Percentiles rank a stretch among this genome's conserved stretches.
phyloP scores from a whole-genome alignment of 495 filamentous ascomycete species.

The Terfezia boudieri region DNA sequence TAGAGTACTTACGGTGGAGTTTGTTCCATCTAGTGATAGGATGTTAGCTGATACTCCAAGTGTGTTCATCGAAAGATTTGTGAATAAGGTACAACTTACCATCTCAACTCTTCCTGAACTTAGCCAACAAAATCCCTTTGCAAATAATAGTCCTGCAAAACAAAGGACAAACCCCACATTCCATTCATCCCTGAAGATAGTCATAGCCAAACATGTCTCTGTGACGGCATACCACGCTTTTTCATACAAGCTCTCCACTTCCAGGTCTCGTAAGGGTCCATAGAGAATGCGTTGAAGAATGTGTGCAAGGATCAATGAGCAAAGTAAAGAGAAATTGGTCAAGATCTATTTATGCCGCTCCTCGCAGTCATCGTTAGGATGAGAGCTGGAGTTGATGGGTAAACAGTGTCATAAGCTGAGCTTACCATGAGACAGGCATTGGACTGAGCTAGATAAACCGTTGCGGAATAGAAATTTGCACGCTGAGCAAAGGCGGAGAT shows the following conservation, averaged over 20 bases:
- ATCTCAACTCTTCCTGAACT: constrained; percentile 84
- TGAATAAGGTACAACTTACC: constrained; percentile 20
- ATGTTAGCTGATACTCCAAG: too few relatives aligned
- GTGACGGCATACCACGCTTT: constrained; percentile 94
- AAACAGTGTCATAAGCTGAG: constrained; percentile 3
- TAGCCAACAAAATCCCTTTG: constrained; percentile 97
- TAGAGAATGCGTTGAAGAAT: constrained; percentile 78
- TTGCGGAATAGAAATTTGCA: constrained; percentile 91
- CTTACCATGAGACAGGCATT: constrained; percentile 81
- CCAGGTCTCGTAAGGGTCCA: constrained; percentile 73
- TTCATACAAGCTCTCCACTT: constrained; percentile 91
- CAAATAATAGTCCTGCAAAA: constrained; percentile 78
- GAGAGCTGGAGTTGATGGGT: neutral
- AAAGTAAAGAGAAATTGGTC: constrained; percentile 63
- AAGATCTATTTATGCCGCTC: constrained; percentile 38
- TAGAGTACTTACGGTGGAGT: constrained; percentile 40
- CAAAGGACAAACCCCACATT: constrained; percentile 86
- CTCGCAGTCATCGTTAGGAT: neutral
- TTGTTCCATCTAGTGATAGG: constrained; percentile 36
- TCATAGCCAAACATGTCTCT: constrained; percentile 94
- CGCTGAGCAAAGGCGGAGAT: constrained; percentile 81
- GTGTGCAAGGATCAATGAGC: constrained; percentile 54
- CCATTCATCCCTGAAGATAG: constrained; percentile 89
- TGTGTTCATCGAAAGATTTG: neutral
- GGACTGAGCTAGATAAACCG: constrained; percentile 86